Conservation (phyloP, 805 yeast genomes). For the Zygoascus bituminiphila region DNA sequence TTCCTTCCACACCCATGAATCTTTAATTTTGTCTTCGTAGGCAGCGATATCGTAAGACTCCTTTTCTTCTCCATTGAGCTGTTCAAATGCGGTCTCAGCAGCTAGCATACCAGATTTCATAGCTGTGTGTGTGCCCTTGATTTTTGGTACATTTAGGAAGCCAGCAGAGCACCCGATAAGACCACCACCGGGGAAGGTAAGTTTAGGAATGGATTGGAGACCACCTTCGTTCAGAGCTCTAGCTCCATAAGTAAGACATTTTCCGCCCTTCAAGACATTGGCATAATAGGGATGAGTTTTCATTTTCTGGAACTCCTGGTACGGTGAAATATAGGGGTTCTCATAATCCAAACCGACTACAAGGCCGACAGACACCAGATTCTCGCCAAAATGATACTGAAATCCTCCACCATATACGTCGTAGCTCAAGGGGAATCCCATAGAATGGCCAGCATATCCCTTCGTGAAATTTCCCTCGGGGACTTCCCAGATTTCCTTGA, state of each 20-base stretch:
- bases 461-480: constrained; percentile 67
- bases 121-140: constrained; percentile 97
- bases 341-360: constrained; percentile 91
- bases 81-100: constrained; percentile 69
- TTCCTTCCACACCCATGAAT: constrained; percentile 85
- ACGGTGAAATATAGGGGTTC: constrained; percentile 93
- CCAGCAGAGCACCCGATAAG: constrained; percentile 95
- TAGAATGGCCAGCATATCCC: constrained; percentile 77
- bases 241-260: constrained; percentile 90
- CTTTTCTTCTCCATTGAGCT: constrained; percentile 32
- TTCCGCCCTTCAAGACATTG: constrained; percentile 73
- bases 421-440: constrained; percentile 77
- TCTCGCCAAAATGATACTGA: constrained; percentile 94
- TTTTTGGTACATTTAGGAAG: constrained; percentile 92
- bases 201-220: constrained; percentile 79
- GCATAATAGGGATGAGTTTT: constrained; percentile 83
- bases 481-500: constrained; percentile 97
- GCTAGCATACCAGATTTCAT: constrained; percentile 94
- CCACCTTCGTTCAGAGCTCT: constrained; percentile 98
- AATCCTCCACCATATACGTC: constrained; percentile 94
- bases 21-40: constrained; percentile 57
- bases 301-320: constrained; percentile 91
- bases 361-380: constrained; percentile 83
- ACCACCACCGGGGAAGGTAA: constrained; percentile 93
- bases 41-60: constrained; percentile 32